Evolutionary conservation across 805 yeast genomes (phyloP).

Genomic region (Naumovozyma dairenensis): DNA sequence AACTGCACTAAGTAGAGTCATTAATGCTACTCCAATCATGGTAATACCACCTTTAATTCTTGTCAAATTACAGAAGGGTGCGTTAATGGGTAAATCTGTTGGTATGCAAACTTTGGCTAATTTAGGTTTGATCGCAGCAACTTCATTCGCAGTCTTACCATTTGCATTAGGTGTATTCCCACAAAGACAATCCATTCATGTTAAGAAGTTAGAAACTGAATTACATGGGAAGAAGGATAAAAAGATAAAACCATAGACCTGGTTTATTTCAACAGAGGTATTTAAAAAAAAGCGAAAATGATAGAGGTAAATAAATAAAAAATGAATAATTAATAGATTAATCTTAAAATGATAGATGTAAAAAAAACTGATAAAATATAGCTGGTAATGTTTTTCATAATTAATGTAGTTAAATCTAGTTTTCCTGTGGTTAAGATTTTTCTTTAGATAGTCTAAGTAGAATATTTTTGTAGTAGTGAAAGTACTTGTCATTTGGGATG

Average conservation of each 20-base stretch:
- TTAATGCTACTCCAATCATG: constrained; percentile 96
- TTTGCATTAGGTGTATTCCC: constrained; percentile 96
- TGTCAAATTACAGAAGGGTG: constrained; percentile 62
- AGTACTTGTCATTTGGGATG: no score
- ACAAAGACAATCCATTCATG: constrained; percentile 60
- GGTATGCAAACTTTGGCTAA: constrained; percentile 62
- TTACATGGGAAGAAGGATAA: constrained; percentile 53
- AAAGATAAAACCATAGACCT: constrained; percentile 46
- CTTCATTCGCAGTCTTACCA: constrained; percentile 83
- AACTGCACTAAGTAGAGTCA: constrained; percentile 89
- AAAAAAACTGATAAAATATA: background rate
- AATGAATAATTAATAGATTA: no score
- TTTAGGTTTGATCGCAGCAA: constrained; percentile 73
- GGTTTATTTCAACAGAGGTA: constrained; percentile 90
- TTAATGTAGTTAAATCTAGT: no score
- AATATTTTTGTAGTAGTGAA: no score
- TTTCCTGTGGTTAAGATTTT: no score
- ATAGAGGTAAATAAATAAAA: background rate
- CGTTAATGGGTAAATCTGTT: constrained; percentile 58
- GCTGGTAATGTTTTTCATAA: background rate
- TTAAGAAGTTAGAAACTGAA: constrained; percentile 50
- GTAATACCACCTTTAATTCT: constrained; percentile 85
- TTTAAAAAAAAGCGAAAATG: constrained; percentile 32
- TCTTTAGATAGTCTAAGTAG: no score
- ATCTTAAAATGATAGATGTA: background rate